Evolutionary conservation across 1,139 yeast species (phyloP).

Genomic region (Magnusiomyces tetraspermus): DNA sequence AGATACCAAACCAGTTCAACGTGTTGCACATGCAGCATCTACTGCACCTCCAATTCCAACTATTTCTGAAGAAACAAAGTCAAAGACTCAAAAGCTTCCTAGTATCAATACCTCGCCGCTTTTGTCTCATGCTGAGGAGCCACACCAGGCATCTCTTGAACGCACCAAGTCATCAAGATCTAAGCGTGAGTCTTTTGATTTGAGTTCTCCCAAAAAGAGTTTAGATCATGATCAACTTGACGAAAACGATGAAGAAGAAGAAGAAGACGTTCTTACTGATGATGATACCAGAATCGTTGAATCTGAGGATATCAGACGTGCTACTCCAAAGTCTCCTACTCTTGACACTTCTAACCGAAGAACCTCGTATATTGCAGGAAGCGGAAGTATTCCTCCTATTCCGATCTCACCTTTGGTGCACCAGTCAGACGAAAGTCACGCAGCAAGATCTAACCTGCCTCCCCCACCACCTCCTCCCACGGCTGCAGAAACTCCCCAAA

Average conservation of each 20-base stretch:
- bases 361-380: constrained; percentile 23
- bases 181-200: constrained; percentile 6
- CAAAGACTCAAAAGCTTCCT: neutral
- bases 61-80: neutral
- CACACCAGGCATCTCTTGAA: neutral
- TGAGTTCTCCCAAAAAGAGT: constrained; percentile 1
- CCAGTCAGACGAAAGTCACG: constrained; percentile 1
- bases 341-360: constrained; percentile 15
- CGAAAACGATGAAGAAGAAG: constrained; percentile 28
- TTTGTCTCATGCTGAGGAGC: neutral
- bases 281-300: no score
- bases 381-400: constrained; percentile 25
- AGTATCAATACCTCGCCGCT: constrained; percentile 9
- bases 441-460: neutral
- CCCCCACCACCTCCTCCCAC: constrained; percentile 2
- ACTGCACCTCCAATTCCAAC: constrained; percentile 4
- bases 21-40: neutral
- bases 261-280: no score
- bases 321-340: constrained; percentile 15
- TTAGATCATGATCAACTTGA: constrained; percentile 11
- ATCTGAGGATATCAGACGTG: constrained; percentile 23
- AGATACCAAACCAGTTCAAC: constrained; percentile 1
- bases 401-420: constrained; percentile 16
- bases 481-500: neutral
- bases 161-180: constrained; percentile 1